Conservation (phyloP, 179 eudicot species). For the Beta macrorhiza region DNA sequence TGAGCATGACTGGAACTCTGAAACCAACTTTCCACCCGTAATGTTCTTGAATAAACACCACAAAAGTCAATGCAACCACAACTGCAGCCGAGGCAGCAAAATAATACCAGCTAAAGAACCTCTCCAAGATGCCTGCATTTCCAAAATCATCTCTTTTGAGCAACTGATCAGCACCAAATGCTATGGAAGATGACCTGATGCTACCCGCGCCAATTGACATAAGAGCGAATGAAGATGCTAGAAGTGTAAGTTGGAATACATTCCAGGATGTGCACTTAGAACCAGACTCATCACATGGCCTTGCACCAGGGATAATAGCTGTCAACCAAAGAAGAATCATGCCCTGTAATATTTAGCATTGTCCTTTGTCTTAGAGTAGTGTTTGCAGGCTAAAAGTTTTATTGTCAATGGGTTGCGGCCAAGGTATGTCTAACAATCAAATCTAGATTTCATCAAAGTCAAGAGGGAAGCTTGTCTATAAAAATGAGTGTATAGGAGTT, state of each 20-base stretch:
- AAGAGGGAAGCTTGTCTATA: too few species aligned
- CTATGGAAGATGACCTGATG: conserved; percentile 44
- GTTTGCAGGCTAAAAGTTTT: background rate
- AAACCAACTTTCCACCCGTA: conserved; percentile 66
- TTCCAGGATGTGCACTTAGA: conserved; percentile 24
- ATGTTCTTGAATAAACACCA: conserved; percentile 64
- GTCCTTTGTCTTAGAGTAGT: background rate
- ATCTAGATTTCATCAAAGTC: too few species aligned
- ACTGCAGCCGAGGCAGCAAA: conserved; percentile 30
- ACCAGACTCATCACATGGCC: conserved; percentile 28
- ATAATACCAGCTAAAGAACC: conserved; percentile 54
- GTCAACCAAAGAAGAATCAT: conserved; percentile 48
- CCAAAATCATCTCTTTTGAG: background rate
- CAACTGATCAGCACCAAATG: conserved; percentile 58
- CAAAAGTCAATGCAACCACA: conserved; percentile 38
- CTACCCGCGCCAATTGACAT: conserved; percentile 55
- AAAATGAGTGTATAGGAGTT: too few species aligned
- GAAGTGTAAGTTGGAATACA: conserved; percentile 26
- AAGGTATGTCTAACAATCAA: background rate
- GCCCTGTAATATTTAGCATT: conserved; percentile 36
- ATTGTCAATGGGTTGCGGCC: background rate
- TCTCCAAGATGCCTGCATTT: conserved; percentile 32
- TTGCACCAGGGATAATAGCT: conserved; percentile 40
- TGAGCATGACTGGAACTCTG: conserved; percentile 49
- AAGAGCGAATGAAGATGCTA: conserved; percentile 41